Evolutionary conservation across 192 early-diverging fungal genomes (phyloP), one percentile per base, ranked within the genome.

Genomic region (Umbelopsis sp.): DNA sequence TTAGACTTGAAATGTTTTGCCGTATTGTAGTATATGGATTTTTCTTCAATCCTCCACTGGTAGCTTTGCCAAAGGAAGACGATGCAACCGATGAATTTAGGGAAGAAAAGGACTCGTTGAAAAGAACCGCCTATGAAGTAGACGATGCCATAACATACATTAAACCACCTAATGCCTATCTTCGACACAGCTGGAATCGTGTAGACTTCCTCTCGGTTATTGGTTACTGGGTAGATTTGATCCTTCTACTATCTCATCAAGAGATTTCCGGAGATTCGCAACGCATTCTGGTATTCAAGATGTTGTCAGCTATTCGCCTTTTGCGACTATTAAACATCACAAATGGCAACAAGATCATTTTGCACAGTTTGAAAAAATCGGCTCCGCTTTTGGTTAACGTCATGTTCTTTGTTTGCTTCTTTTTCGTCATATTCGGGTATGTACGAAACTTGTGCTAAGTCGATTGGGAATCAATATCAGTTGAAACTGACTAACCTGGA

Each of bases 111-210:
- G 76, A 24, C 65, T 38, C 16, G 71, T 69, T 24, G 71, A 53
- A 31, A 69, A 72, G 1, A 76, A 76, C 26, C 29, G 26, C n/a
- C n/a, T n/a, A 20, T 20, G 29, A 53, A 2, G 12, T 44, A 73
- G 73, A 59, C 29, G 70, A 14, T 65, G 51, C 9, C 34, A 8
- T 12, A 36, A 38, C 8, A 17, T 29, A 17, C 4, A 8, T 20
- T 14, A 62, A 62, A 32, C 29, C 71, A 8, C 79, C 80, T 45
- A 77, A 70, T 4, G 78, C 88, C 1, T 89, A 81, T 47, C 79
- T 89, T n/a, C 70, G 88, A 22, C 88, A 87, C 51, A 83, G 81
- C n/a, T 89, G 84, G 81, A 89, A 89, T 59, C 76, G 88, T 34
- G 79, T 89, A 24, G 88, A 89, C 49, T 77, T 89, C 31, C 17